Evolutionary conservation across 192 early-diverging fungal genomes (phyloP).

Genomic region (Coemansia sp.): DNA sequence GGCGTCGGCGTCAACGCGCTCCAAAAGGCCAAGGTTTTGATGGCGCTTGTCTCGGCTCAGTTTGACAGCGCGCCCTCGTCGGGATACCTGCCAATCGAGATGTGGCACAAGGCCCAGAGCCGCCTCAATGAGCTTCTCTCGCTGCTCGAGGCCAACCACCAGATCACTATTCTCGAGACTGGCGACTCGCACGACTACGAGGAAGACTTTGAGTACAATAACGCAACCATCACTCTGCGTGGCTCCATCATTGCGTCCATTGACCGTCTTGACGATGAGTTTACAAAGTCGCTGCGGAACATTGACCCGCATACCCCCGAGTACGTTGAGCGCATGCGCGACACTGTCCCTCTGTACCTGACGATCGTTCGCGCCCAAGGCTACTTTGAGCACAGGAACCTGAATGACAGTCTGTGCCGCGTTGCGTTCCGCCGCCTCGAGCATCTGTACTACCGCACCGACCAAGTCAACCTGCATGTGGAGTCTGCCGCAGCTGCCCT

Average conservation of each 20-base stretch:
- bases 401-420: slow-evolving; percentile 65
- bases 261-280: slow-evolving; percentile 97
- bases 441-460: slow-evolving; percentile 98
- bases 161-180: slow-evolving; percentile 69
- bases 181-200: slow-evolving; percentile 45
- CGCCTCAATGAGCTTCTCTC: slow-evolving; percentile 77
- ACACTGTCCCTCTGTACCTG: slow-evolving; percentile 83
- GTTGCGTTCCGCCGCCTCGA: slow-evolving; percentile 85
- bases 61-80: slow-evolving; percentile 76
- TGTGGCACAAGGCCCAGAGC: slow-evolving; percentile 75
- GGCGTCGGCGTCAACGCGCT: slow-evolving; percentile 63
- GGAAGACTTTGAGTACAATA: slow-evolving; percentile 55
- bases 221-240: slow-evolving; percentile 64
- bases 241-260: slow-evolving; percentile 85
- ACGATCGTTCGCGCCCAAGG: slow-evolving; percentile 82
- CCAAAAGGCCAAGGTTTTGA: slow-evolving; percentile 80
- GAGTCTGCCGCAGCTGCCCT: slow-evolving; percentile 56
- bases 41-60: slow-evolving; percentile 82
- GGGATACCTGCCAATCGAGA: slow-evolving; percentile 69
- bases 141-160: slow-evolving; percentile 72
- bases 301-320: slow-evolving; percentile 98
- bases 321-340: slow-evolving; percentile 90
- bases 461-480: slow-evolving; percentile 74
- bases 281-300: slow-evolving; percentile 89
- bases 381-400: slow-evolving; percentile 74